These are phyloP conservation scores for Tetracladium setigerum DNA, from an alignment of 495 filamentous ascomycete genomes.

Conservation along the genomic window DNA sequence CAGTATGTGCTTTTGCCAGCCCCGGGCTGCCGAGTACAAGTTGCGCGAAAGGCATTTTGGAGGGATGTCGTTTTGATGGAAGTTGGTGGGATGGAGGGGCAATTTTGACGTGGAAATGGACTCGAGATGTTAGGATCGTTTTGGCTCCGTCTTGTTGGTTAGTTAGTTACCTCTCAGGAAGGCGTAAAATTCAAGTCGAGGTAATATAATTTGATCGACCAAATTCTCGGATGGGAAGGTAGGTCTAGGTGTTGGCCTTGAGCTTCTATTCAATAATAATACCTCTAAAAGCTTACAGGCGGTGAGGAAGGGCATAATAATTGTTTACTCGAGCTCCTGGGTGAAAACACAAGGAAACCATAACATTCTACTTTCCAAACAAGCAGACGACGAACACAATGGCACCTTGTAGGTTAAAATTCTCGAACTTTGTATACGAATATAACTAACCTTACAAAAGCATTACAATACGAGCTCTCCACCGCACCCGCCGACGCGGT, in stretches of 20 bases:
- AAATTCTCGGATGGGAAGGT: too few species aligned
- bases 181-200: too few species aligned
- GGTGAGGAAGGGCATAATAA: background rate
- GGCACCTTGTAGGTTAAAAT: constrained; percentile 20
- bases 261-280: background rate
- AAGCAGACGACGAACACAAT: constrained; percentile 5
- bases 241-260: too few species aligned
- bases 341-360: too few species aligned
- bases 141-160: too few species aligned
- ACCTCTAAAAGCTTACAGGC: background rate
- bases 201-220: too few species aligned
- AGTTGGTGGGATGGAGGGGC: constrained; percentile 4
- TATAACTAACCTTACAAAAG: constrained; percentile 20
- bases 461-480: constrained; percentile 61
- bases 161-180: too few species aligned
- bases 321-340: background rate
- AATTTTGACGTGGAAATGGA: background rate
- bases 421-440: background rate
- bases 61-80: background rate
- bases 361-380: too few species aligned
- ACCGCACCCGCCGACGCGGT: constrained; percentile 82
- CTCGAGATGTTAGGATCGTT: background rate
- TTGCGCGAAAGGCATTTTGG: constrained; percentile 27
- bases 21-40: constrained; percentile 86
- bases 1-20: constrained; percentile 96